Evolutionary conservation across 176 grass and related monocot genomes (phyloP), one percentile per base, ranked within the genome.

Genomic region (Hordeum marinum): DNA sequence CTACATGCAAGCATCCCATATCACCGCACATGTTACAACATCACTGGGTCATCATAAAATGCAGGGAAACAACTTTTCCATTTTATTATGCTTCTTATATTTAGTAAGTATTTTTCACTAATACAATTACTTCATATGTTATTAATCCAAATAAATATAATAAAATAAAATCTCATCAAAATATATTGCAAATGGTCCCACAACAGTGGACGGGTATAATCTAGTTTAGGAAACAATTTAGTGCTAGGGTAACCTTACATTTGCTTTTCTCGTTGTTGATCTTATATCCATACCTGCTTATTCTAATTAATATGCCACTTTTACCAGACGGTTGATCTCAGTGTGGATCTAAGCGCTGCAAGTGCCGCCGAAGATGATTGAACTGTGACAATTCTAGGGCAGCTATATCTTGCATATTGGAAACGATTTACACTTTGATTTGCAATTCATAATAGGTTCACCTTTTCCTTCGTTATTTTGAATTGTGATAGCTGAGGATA

Each of bases 301-400:
- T 63, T 83, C 70, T 80, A 91, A 61, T 86, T 2, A 43, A 50
- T 3, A 36, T 31, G 61, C 26, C 6, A 48, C 52, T 72, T 72
- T 60, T 68, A 9, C 84, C 58, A 94, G 95, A 82, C 12, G 35
- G 74, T 94, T 60, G 92, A 97, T 85, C 92, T 97, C 13, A 91
- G 86, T 11, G 92, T 97, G 71, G 95, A 97, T 92, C 85, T 97
- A 68, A 97, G 90, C 6, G 92, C 95, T 71, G 95, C 95, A 12
- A 94, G 92, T 90, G 95, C 92, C 55, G 52, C 87, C 2, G 92
- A 97, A 80, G 92, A 97, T 77, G 93, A 88, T 88, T n/a, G n/a
- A n/a, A n/a, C n/a, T n/a, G n/a, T 43, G 68, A 80, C 82, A 64
- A 12, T 65, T 55, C 31, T 46, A 7, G 20, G 63, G 64, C 35